These are phyloP conservation scores for Fusarium abutilonis DNA, from an alignment of 2,329 filamentous ascomycete genomes.

Conservation along the genomic window DNA sequence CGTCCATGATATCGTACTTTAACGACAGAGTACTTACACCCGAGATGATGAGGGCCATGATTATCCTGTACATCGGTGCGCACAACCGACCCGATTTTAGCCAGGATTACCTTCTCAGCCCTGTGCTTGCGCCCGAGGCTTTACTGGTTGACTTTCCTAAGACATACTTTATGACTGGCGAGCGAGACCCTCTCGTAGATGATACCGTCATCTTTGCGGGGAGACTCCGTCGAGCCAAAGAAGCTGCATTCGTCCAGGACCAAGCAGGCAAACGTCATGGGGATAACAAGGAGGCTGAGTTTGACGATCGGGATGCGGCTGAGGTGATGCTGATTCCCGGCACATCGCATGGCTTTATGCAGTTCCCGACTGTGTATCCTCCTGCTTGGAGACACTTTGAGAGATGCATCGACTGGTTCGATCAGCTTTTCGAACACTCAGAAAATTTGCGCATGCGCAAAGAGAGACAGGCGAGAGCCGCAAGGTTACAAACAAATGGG, in stretches of 20 bases:
- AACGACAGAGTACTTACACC: slow-evolving; percentile 94
- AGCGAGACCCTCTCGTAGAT: slow-evolving; percentile 93
- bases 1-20: slow-evolving; percentile 98
- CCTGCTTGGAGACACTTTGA: slow-evolving; percentile 90
- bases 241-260: slow-evolving; percentile 51
- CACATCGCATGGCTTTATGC: slow-evolving; percentile 91
- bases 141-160: slow-evolving; percentile 90
- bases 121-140: slow-evolving; percentile 85
- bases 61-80: slow-evolving; percentile 94
- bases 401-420: slow-evolving; percentile 82
- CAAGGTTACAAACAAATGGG: slow-evolving; percentile 11
- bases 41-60: slow-evolving; percentile 99
- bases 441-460: slow-evolving; percentile 52
- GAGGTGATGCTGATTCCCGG: slow-evolving; percentile 89
- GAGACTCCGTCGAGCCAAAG: slow-evolving; percentile 81
- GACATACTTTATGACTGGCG: slow-evolving; percentile 92
- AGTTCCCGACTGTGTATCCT: slow-evolving; percentile 88
- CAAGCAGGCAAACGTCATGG: slow-evolving; percentile 19
- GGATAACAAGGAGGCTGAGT: slow-evolving; percentile 45
- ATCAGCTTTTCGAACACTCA: slow-evolving; percentile 73
- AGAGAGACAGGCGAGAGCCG: slow-evolving; percentile 26
- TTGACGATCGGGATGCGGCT: slow-evolving; percentile 56
- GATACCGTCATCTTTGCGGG: slow-evolving; percentile 98
- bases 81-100: slow-evolving; percentile 93
- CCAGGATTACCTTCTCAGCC: slow-evolving; percentile 89